Percentiles rank a stretch among this genome's conserved stretches.
Evolutionary conservation across 768 basidiomycete species (phyloP).

Genomic region (Dacryopinax primogenitus): DNA sequence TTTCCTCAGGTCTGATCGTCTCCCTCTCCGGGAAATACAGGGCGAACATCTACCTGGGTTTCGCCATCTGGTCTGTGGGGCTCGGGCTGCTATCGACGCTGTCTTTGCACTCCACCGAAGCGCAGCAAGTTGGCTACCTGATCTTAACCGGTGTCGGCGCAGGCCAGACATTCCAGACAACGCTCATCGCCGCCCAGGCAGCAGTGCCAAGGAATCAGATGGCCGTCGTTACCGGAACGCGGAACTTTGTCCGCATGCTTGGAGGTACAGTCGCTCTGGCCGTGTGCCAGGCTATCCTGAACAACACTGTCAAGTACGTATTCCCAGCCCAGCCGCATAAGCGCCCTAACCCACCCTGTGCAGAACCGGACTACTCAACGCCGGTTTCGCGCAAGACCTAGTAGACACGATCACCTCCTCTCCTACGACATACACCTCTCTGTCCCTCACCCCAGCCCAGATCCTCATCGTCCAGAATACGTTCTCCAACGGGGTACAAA

Average conservation of each 20-base stretch:
- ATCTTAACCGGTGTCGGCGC: constrained; percentile 47
- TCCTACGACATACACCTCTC: background rate
- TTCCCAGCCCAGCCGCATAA: constrained; percentile 28
- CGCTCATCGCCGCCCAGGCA: constrained; percentile 60
- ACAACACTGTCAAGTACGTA: constrained; percentile 35
- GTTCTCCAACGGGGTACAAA: constrained; percentile 44
- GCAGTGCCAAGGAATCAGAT: constrained; percentile 58
- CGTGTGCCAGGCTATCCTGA: constrained; percentile 48
- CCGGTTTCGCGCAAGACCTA: constrained; percentile 35
- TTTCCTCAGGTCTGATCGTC: constrained; percentile 30
- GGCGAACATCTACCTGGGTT: constrained; percentile 50
- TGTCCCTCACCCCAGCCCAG: constrained; percentile 30
- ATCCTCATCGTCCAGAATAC: constrained; percentile 38
- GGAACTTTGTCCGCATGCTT: constrained; percentile 55
- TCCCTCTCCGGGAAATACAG: constrained; percentile 53
- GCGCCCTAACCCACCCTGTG: constrained; percentile 27
- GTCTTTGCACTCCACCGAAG: constrained; percentile 35
- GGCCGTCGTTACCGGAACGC: constrained; percentile 59
- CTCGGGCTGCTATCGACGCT: constrained; percentile 60
- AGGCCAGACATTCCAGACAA: constrained; percentile 50
- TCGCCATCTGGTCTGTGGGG: constrained; percentile 54
- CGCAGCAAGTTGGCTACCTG: constrained; percentile 46
- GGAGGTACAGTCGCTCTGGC: constrained; percentile 60
- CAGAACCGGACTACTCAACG: constrained; percentile 35
- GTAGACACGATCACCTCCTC: constrained; percentile 24